Conservation (phyloP, 805 yeast genomes). For the Candida ovalis region DNA sequence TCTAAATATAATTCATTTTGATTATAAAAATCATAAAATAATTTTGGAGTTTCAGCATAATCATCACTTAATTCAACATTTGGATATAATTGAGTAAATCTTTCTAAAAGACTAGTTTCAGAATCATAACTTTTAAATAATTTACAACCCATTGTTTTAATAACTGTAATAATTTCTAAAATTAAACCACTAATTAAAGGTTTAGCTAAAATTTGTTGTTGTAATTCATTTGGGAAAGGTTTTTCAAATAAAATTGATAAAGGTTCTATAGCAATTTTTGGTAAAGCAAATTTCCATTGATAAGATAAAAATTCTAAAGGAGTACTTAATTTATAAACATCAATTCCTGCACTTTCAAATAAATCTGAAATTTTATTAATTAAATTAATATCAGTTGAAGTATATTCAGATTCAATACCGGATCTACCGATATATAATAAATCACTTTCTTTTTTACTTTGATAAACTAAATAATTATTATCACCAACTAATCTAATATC, state of each 20-base stretch:
- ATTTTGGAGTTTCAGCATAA: conserved; percentile 47
- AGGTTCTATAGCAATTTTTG: conserved; percentile 75
- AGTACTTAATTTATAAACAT: conserved; percentile 46
- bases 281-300: conserved; percentile 84
- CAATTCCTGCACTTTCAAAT: conserved; percentile 38
- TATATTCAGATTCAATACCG: conserved; percentile 41
- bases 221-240: conserved; percentile 55
- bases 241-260: conserved; percentile 70
- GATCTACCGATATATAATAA: conserved; percentile 41
- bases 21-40: conserved; percentile 64
- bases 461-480: conserved; percentile 33
- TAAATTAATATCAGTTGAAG: conserved; percentile 37
- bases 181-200: conserved; percentile 81
- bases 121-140: conserved; percentile 66
- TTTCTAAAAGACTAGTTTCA: conserved; percentile 53
- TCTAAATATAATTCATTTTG: conserved; percentile 64
- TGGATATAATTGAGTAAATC: conserved; percentile 49
- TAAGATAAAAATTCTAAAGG: conserved; percentile 60
- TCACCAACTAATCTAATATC: conserved; percentile 44
- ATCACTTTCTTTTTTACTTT: conserved; percentile 39
- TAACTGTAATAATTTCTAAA: conserved; percentile 66
- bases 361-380: conserved; percentile 35
- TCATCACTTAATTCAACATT: conserved; percentile 23
- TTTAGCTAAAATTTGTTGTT: conserved; percentile 71
- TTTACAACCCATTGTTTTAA: conserved; percentile 74